A percentile compares a stretch with the other conserved stretches of the same genome.
Conservation (phyloP, 1,284 basidiomycete genomes). For the Apiotrichum siamense region DNA sequence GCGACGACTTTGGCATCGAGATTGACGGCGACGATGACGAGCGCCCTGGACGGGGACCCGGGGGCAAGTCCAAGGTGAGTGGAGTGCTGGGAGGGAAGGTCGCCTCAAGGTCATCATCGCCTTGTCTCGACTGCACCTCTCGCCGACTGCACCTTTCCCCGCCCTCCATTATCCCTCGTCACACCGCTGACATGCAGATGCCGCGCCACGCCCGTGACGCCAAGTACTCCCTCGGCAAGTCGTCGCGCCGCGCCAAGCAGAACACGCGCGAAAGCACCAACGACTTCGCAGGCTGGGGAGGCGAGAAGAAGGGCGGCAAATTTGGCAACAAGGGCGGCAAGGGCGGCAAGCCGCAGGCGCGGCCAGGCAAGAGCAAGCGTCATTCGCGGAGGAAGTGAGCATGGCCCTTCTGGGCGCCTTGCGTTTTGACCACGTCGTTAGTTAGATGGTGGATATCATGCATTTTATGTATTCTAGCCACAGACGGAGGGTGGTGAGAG, state of each 20-base stretch:
- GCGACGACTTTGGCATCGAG: conserved; percentile 24
- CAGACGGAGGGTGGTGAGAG: too few species aligned
- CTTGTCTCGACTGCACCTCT: too few species aligned
- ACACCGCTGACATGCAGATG: conserved; percentile 39
- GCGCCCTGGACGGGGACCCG: conserved; percentile 30
- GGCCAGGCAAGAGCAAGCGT: conserved; percentile 33
- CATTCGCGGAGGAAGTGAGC: conserved; percentile 16
- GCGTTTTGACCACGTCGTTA: neutral
- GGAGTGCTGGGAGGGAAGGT: neutral
- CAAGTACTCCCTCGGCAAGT: conserved; percentile 71
- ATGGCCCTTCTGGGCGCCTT: too few species aligned
- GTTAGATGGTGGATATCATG: neutral
- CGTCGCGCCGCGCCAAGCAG: conserved; percentile 63
- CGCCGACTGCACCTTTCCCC: too few species aligned
- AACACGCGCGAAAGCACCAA: conserved; percentile 75
- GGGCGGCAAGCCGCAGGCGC: conserved; percentile 5
- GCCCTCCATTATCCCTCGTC: neutral
- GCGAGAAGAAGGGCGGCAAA: conserved; percentile 43
- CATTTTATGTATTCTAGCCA: conserved; percentile 2
- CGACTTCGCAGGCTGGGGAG: conserved; percentile 55
- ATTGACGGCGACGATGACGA: conserved; percentile 10
- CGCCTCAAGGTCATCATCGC: too few species aligned
- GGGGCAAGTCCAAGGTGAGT: conserved; percentile 40
- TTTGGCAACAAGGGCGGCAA: conserved; percentile 40
- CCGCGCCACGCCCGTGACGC: conserved; percentile 64